phyloP scores from a whole-genome alignment of 1,284 basidiomycete species.

The Agroathelia rolfsii region DNA sequence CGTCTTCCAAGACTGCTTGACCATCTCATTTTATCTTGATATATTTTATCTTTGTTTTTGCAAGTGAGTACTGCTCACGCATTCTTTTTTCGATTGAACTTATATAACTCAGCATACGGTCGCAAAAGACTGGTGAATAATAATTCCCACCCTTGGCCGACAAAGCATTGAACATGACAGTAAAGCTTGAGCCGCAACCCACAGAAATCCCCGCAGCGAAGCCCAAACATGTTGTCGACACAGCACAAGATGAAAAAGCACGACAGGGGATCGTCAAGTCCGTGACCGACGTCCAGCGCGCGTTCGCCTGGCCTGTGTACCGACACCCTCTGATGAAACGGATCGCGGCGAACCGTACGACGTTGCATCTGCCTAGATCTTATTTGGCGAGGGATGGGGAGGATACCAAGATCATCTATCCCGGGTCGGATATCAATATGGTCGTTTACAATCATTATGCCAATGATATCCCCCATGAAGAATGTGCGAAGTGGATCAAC shows the following conservation, averaged over 20 bases:
- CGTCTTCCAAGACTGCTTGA: no score
- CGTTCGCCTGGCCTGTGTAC: conserved; percentile 25
- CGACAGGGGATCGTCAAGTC: conserved; percentile 16
- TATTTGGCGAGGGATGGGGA: conserved; percentile 27
- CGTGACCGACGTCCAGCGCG: conserved; percentile 18
- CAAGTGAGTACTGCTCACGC: no score
- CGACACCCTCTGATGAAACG: conserved; percentile 26
- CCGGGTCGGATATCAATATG: conserved; percentile 29
- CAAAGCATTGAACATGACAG: no score
- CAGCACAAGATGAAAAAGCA: no score
- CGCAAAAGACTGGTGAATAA: no score
- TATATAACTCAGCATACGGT: no score
- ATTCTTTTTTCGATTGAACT: no score
- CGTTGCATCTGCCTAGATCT: conserved; percentile 29
- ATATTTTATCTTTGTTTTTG: no score
- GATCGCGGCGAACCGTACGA: conserved; percentile 15
- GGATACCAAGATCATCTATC: conserved; percentile 22
- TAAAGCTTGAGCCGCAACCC: no score
- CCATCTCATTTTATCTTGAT: no score
- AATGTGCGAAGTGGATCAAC: conserved; percentile 19
- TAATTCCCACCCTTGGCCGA: no score
- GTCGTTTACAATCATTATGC: conserved; percentile 28
- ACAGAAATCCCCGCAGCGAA: no score
- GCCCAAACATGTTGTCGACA: not conserved
- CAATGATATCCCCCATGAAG: conserved; percentile 16